Evolutionary conservation across 345 rosid species (phyloP).

Genomic region (Trapa bicornis): DNA sequence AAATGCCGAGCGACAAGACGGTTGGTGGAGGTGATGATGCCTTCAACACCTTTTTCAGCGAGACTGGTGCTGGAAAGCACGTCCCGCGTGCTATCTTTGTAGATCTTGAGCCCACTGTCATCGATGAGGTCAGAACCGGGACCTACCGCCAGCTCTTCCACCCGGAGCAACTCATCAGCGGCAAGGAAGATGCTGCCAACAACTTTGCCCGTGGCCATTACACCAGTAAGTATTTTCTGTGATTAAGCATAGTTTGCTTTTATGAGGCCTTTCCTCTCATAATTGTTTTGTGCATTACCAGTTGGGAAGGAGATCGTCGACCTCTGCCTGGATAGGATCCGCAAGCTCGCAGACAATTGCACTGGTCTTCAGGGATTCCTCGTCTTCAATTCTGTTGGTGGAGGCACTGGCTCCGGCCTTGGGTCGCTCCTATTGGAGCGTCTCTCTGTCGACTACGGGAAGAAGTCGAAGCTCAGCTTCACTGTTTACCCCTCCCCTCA

Average conservation of each 20-base stretch:
- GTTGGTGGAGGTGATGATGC: slow-evolving; percentile 20
- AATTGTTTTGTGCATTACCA: neutral
- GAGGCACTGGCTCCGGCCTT: slow-evolving; percentile 19
- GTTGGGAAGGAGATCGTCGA: slow-evolving; percentile 22
- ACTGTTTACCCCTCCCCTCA: slow-evolving; percentile 20
- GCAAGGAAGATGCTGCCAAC: slow-evolving; percentile 22
- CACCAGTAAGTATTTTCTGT: slow-evolving; percentile 4
- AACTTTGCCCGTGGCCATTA: slow-evolving; percentile 22
- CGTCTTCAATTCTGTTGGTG: slow-evolving; percentile 17
- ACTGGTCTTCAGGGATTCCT: slow-evolving; percentile 21
- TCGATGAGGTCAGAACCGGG: slow-evolving; percentile 15
- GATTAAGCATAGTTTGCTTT: neutral
- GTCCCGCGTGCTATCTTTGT: slow-evolving; percentile 20
- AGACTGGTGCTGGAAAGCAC: slow-evolving; percentile 21
- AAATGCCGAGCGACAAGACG: slow-evolving; percentile 18
- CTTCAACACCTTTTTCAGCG: slow-evolving; percentile 18
- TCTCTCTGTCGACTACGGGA: slow-evolving; percentile 9
- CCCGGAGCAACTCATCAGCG: slow-evolving; percentile 18
- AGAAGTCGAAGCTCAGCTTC: slow-evolving; percentile 15
- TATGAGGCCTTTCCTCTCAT: neutral
- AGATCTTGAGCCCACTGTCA: slow-evolving; percentile 21
- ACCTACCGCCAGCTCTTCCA: slow-evolving; percentile 18
- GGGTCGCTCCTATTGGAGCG: slow-evolving; percentile 16
- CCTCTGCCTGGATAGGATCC: slow-evolving; percentile 20
- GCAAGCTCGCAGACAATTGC: slow-evolving; percentile 22